These are phyloP conservation scores for Penicillium bialowiezense DNA, from an alignment of 495 filamentous ascomycete species.

Conservation along the genomic window DNA sequence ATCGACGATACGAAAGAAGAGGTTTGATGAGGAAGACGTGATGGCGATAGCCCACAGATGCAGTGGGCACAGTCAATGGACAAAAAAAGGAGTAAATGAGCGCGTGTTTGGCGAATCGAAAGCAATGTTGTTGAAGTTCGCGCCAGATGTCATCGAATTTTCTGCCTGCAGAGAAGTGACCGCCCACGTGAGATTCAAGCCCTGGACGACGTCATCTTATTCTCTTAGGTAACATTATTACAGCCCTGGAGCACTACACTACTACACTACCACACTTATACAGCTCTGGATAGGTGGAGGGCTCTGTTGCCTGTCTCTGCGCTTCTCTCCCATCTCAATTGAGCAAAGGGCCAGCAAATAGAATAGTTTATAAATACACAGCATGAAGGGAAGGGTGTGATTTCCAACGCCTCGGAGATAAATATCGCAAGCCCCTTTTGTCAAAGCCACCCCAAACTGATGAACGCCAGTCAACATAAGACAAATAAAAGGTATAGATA, in stretches of 20 bases:
- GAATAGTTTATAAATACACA: conserved; percentile 5
- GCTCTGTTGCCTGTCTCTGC: too few relatives aligned
- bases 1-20: conserved; percentile 34
- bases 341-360: too few relatives aligned
- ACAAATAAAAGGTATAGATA: conserved; percentile 3
- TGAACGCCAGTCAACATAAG: conserved; percentile 14
- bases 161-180: conserved; percentile 20
- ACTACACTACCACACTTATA: too few relatives aligned
- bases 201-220: conserved; percentile 13
- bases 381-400: neutral
- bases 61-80: conserved; percentile 25
- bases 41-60: conserved; percentile 35
- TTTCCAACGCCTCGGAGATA: conserved; percentile 1
- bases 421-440: conserved; percentile 8
- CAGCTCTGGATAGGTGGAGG: too few relatives aligned
- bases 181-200: conserved; percentile 28
- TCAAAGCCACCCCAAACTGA: conserved; percentile 1
- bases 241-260: too few relatives aligned
- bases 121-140: conserved; percentile 1
- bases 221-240: neutral
- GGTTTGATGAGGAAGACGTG: conserved; percentile 34
- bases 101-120: neutral
- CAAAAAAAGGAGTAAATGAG: conserved; percentile 11
- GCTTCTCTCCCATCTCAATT: too few relatives aligned
- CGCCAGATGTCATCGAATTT: conserved; percentile 23